phyloP scores from a whole-genome alignment of 163 green algal species.

The Scenedesmus sp. region DNA sequence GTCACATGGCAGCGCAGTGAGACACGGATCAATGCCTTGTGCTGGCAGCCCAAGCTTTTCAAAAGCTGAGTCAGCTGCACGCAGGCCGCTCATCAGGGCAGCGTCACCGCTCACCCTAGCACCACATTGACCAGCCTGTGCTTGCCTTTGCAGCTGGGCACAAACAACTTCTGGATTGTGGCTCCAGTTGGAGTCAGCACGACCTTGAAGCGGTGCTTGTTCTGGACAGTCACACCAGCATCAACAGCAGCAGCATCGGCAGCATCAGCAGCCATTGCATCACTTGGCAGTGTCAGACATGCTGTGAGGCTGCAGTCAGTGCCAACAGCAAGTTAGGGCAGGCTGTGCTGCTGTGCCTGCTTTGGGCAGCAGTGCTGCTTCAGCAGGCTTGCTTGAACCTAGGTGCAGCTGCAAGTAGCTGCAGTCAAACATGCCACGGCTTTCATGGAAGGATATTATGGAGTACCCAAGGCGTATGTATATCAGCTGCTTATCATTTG shows the following conservation, averaged over 20 bases:
- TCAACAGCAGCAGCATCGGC: neutral
- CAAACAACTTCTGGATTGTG: slow-evolving; percentile 45
- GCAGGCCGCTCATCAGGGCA: neutral
- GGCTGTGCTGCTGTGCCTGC: neutral
- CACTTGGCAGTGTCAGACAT: no score
- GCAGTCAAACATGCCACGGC: no score
- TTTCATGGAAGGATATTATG: no score
- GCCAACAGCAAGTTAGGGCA: neutral
- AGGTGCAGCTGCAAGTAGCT: no score
- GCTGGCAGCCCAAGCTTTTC: neutral
- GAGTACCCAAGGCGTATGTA: neutral
- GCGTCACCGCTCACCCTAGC: neutral
- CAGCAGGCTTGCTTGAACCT: no score
- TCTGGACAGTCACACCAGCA: neutral
- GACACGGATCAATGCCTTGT: no score
- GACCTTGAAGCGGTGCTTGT: neutral
- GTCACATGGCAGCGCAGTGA: no score
- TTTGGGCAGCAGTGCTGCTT: no score
- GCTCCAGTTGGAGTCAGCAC: slow-evolving; percentile 20
- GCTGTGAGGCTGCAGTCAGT: no score
- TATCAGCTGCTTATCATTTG: neutral
- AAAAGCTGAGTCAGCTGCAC: neutral
- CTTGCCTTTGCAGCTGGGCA: slow-evolving; percentile 5
- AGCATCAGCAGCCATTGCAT: neutral
- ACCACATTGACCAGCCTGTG: slow-evolving; percentile 10